phyloP scores from a whole-genome alignment of 2,329 filamentous ascomycete genomes.

The Venturia effusa region DNA sequence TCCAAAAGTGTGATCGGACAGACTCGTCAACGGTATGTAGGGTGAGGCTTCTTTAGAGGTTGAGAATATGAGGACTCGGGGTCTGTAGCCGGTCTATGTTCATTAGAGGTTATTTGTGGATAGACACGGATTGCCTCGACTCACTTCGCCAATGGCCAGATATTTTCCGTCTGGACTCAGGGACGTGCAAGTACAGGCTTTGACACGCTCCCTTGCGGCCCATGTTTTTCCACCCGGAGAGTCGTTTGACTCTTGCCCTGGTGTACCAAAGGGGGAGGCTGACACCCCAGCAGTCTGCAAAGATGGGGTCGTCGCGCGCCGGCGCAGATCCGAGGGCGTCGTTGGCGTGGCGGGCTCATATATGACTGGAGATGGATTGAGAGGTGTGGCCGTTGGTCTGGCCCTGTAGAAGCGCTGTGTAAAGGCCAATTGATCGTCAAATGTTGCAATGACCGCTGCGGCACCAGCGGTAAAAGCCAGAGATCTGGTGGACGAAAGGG shows the following conservation, averaged over 20 bases:
- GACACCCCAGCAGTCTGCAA: conserved; percentile 38
- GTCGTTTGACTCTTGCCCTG: conserved; percentile 45
- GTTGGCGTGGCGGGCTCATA: conserved; percentile 46
- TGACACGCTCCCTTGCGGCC: conserved; percentile 85
- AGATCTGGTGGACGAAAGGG: conserved; percentile 53
- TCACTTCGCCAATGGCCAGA: conserved; percentile 77
- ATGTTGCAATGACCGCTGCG: conserved; percentile 78
- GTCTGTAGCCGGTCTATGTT: conserved; percentile 70
- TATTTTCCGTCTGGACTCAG: conserved; percentile 80
- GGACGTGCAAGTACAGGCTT: conserved; percentile 83
- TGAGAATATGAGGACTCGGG: conserved; percentile 81
- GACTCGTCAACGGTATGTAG: conserved; percentile 71
- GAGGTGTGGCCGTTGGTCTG: conserved; percentile 56
- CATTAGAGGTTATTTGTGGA: conserved; percentile 19
- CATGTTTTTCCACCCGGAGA: conserved; percentile 56
- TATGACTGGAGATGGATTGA: conserved; percentile 48
- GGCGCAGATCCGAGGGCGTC: conserved; percentile 40
- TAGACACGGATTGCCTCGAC: conserved; percentile 15
- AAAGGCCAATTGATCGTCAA: conserved; percentile 53
- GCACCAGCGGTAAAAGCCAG: conserved; percentile 92
- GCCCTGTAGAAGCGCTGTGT: conserved; percentile 86
- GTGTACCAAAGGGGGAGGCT: conserved; percentile 33
- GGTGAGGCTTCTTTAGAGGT: conserved; percentile 64
- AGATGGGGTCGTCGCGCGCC: conserved; percentile 44
- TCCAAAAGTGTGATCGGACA: conserved; percentile 84